Percentiles rank a stretch among this genome's conserved stretches.
Conservation (phyloP, 1,139 yeast genomes). For the Pichia sp. region DNA sequence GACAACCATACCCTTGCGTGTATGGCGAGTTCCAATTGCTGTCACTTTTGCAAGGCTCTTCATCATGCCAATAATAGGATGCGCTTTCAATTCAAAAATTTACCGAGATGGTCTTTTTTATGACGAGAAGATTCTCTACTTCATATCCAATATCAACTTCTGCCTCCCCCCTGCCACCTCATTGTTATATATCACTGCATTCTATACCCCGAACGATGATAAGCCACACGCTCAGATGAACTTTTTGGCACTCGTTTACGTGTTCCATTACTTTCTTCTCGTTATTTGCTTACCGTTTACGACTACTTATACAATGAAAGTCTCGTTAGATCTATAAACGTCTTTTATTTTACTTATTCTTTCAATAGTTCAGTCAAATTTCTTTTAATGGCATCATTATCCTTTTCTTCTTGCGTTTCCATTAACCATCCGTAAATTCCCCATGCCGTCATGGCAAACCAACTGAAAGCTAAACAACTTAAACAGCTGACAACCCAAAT, state of each 20-base stretch:
- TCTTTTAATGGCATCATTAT: not conserved
- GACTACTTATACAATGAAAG: slow-evolving; percentile 53
- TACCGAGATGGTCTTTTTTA: slow-evolving; percentile 46
- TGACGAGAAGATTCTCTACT: slow-evolving; percentile 56
- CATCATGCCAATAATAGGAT: slow-evolving; percentile 59
- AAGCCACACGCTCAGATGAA: slow-evolving; percentile 74
- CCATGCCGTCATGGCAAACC: slow-evolving; percentile 11
- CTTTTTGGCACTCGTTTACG: slow-evolving; percentile 68
- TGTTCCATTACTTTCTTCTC: slow-evolving; percentile 62
- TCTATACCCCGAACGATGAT: slow-evolving; percentile 63
- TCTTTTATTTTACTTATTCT: not conserved
- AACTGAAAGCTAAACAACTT: slow-evolving; percentile 13
- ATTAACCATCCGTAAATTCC: not conserved
- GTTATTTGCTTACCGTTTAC: slow-evolving; percentile 63
- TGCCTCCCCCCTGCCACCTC: slow-evolving; percentile 87
- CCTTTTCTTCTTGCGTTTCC: not conserved
- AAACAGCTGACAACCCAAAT: slow-evolving; percentile 16
- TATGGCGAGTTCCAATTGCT: slow-evolving; percentile 58
- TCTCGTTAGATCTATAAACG: slow-evolving; percentile 26
- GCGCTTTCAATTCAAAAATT: slow-evolving; percentile 51
- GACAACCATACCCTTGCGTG: slow-evolving; percentile 57
- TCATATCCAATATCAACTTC: slow-evolving; percentile 70
- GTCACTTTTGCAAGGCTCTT: slow-evolving; percentile 46
- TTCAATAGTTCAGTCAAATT: slow-evolving; percentile 6
- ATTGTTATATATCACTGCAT: slow-evolving; percentile 78